These are phyloP conservation scores for Tolypocladium pustulatum DNA, from an alignment of 2,329 filamentous ascomycete species.

Conservation along the genomic window DNA sequence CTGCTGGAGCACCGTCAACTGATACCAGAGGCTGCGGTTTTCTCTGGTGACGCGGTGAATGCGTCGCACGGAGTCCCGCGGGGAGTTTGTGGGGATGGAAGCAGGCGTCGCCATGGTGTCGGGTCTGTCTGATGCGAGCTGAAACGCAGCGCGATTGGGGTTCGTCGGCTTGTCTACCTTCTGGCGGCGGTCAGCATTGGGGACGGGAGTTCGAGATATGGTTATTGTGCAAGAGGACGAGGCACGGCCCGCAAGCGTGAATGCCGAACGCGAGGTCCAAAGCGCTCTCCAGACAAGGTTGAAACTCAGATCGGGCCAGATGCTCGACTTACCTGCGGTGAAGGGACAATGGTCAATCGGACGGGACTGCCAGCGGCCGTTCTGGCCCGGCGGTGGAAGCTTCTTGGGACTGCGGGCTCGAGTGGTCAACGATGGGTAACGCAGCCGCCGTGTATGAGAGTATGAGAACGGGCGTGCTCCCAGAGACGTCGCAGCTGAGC, in stretches of 20 bases:
- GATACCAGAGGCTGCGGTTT: constrained; percentile 70
- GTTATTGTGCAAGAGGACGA: neutral
- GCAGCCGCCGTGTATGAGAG: neutral
- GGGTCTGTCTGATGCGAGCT: constrained; percentile 2
- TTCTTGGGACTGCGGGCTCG: neutral
- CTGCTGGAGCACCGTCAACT: constrained; percentile 80
- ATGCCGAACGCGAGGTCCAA: neutral
- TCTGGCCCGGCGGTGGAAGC: neutral
- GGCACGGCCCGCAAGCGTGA: neutral
- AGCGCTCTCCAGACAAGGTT: neutral
- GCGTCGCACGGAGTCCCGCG: constrained; percentile 33
- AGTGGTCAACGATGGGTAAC: neutral
- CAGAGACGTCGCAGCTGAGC: neutral
- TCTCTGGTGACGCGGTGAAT: constrained; percentile 49
- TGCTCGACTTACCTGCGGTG: neutral
- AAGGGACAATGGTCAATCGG: neutral
- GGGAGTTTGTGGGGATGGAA: constrained; percentile 14
- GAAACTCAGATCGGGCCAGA: neutral
- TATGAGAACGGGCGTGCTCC: neutral
- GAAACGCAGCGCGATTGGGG: neutral
- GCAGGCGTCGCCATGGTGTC: constrained; percentile 22
- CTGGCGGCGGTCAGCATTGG: neutral
- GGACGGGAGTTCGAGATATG: neutral
- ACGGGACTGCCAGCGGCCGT: neutral
- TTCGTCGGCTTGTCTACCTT: neutral